Conservation (phyloP, 345 rosid genomes). For the Psidium friedrichsthalianum region DNA sequence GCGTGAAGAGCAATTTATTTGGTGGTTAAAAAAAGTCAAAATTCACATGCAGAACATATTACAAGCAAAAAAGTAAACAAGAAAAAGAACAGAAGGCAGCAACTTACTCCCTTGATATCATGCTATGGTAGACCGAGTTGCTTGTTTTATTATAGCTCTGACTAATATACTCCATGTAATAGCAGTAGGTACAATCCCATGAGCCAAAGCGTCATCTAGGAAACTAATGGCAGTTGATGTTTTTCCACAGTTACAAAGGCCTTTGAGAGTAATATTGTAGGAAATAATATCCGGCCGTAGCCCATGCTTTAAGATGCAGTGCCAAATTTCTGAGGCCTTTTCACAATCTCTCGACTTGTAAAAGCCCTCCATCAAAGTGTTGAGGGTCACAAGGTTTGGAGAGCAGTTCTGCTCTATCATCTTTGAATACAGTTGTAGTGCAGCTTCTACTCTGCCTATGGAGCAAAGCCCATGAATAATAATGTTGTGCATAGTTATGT, state of each 20-base stretch:
- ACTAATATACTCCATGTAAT: constrained; percentile 83
- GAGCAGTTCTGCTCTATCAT: constrained; percentile 39
- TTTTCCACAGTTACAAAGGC: constrained; percentile 63
- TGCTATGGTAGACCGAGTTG: background rate
- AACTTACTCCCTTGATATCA: background rate
- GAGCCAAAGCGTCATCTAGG: constrained; percentile 57
- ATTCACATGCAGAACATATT: background rate
- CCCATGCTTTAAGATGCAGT: constrained; percentile 36
- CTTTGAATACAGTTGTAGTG: constrained; percentile 40
- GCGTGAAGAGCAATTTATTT: background rate
- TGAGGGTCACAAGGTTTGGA: constrained; percentile 77
- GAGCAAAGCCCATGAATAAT: constrained; percentile 75
- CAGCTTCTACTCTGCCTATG: constrained; percentile 58
- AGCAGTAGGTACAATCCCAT: constrained; percentile 45
- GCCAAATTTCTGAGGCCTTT: constrained; percentile 60
- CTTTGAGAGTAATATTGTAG: constrained; percentile 64
- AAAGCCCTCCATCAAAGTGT: constrained; percentile 82
- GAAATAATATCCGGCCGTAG: constrained; percentile 69
- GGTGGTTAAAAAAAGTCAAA: background rate
- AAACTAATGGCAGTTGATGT: constrained; percentile 43
- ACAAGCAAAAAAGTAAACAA: background rate
- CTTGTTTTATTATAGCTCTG: constrained; percentile 40
- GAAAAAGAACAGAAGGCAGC: background rate
- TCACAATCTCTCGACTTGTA: constrained; percentile 45
- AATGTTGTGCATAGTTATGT: constrained; percentile 65